Percentiles rank a stretch among this genome's conserved stretches.
Evolutionary conservation across 163 green algal species (phyloP).

Genomic region (Coccomyxa subellipsoidea): DNA sequence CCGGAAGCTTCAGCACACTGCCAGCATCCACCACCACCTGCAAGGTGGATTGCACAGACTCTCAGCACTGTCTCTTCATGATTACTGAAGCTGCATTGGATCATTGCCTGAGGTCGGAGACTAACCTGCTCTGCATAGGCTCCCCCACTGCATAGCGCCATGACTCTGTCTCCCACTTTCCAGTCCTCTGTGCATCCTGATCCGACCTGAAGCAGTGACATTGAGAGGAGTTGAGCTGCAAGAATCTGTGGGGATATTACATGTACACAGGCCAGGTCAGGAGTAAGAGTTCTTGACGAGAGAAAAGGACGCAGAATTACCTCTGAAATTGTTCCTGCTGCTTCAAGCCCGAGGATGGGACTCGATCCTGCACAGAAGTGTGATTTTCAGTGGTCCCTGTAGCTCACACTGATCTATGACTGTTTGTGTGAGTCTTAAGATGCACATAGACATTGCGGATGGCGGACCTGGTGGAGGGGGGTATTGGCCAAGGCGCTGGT

Average conservation of each 20-base stretch:
- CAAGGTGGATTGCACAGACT: not conserved
- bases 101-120: no score
- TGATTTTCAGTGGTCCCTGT: no score
- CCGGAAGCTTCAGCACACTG: not conserved
- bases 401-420: no score
- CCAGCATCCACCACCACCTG: constrained; percentile 1
- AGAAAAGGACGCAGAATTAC: no score
- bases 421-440: no score
- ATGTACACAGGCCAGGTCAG: no score
- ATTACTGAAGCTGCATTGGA: no score
- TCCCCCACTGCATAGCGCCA: not conserved
- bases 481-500: not conserved
- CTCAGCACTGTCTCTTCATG: no score
- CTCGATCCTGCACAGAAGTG: not conserved
- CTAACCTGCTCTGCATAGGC: constrained; percentile 1
- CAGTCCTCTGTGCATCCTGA: not conserved
- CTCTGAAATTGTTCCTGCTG: not conserved
- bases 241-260: no score
- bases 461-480: not conserved
- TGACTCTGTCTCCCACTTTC: constrained; percentile 4
- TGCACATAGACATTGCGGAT: not conserved
- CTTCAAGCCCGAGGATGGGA: not conserved
- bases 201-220: not conserved
- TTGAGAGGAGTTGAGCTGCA: not conserved
- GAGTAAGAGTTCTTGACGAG: no score